Percentiles rank a stretch among this genome's conserved stretches.
Conservation (phyloP, 73 alveolate species). For the Halteria grandinella region DNA sequence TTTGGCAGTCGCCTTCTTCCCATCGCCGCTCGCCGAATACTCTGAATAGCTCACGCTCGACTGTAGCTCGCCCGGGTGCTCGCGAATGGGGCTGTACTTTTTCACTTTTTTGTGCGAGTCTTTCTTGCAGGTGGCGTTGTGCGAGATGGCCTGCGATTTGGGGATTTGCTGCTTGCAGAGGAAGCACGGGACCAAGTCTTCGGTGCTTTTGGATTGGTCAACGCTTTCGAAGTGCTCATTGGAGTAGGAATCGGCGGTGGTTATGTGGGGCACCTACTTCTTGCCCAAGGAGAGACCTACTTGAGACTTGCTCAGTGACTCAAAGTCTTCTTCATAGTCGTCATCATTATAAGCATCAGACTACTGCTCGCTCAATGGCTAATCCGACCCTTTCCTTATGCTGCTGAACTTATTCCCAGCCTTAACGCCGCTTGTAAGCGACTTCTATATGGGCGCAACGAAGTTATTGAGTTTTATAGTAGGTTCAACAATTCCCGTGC, state of each 20-base stretch:
- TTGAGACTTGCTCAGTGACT: slow-evolving; percentile 19
- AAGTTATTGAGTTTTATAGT: slow-evolving; percentile 20
- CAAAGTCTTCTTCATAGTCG: slow-evolving; percentile 55
- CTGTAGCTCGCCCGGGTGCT: slow-evolving; percentile 31
- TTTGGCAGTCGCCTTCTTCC: background rate
- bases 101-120: background rate
- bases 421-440: background rate
- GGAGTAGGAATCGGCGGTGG: background rate
- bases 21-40: background rate
- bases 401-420: background rate
- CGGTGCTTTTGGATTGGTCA: slow-evolving; percentile 27
- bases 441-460: background rate
- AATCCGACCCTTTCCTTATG: background rate
- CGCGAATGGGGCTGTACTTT: slow-evolving; percentile 41
- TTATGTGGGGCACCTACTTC: slow-evolving; percentile 8
- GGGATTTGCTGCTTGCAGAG: slow-evolving; percentile 35
- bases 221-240: slow-evolving; percentile 41
- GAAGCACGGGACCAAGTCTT: slow-evolving; percentile 30
- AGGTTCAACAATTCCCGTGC: slow-evolving; percentile 17
- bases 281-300: slow-evolving; percentile 8
- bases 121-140: slow-evolving; percentile 18
- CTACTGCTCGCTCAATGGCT: background rate
- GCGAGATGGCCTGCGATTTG: slow-evolving; percentile 20
- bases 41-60: slow-evolving; percentile 11
- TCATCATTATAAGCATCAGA: background rate